These are phyloP conservation scores for Gloeophyllum trabeum DNA, from an alignment of 768 basidiomycete species.

Conservation along the genomic window DNA sequence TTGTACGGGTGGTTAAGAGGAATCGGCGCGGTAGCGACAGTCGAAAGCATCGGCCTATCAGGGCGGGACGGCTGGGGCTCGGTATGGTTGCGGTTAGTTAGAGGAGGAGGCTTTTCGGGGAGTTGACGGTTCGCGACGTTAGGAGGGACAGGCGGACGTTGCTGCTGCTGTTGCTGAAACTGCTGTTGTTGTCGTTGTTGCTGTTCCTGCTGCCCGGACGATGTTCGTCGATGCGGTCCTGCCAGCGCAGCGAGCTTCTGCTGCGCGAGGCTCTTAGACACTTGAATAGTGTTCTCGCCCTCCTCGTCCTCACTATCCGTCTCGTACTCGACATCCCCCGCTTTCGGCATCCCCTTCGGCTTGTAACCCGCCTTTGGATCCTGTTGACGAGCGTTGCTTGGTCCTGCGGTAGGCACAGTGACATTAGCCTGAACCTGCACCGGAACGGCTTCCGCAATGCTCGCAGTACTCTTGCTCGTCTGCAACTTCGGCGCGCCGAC, in stretches of 20 bases:
- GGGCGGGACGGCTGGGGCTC: neutral
- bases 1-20: constrained; percentile 61
- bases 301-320: constrained; percentile 38
- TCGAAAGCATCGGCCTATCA: constrained; percentile 15
- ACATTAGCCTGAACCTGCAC: constrained; percentile 10
- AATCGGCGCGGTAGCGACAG: constrained; percentile 37
- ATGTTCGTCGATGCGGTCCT: constrained; percentile 24
- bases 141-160: no score
- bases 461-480: constrained; percentile 46
- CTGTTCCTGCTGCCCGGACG: no score
- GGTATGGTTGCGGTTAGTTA: neutral
- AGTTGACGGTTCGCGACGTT: constrained; percentile 1
- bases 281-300: constrained; percentile 35
- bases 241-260: constrained; percentile 51
- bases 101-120: neutral
- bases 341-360: constrained; percentile 54
- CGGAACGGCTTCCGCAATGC: constrained; percentile 43
- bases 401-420: neutral
- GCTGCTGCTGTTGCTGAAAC: no score
- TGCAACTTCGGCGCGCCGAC: constrained; percentile 23
- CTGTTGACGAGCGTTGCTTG: no score
- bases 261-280: constrained; percentile 61
- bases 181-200: constrained; percentile 13
- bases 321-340: constrained; percentile 58
- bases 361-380: constrained; percentile 48